Evolutionary conservation across 352 stramenopile genomes (phyloP).

Genomic region (Phytophthora nicotianae): DNA sequence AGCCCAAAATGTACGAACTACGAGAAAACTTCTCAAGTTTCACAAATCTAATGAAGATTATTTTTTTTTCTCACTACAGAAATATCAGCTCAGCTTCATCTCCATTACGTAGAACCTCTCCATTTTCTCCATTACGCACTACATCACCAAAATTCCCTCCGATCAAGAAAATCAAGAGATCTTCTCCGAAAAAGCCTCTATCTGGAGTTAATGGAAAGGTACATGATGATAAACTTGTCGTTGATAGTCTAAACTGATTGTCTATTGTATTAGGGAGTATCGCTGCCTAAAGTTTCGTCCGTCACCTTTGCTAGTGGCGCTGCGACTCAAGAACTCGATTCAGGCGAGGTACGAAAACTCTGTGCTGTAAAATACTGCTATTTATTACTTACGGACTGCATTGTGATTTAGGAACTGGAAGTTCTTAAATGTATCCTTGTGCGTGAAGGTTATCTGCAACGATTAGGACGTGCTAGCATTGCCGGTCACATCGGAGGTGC

Average conservation of each 20-base stretch:
- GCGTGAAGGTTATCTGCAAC: constrained; percentile 87
- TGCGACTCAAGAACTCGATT: constrained; percentile 41
- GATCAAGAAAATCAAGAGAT: constrained; percentile 31
- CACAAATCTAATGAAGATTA: neutral
- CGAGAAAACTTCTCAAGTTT: neutral
- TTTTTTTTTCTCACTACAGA: constrained; percentile 2
- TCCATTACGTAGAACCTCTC: constrained; percentile 11
- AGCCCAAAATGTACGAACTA: constrained; percentile 22
- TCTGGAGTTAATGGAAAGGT: constrained; percentile 24
- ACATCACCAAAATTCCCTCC: constrained; percentile 26
- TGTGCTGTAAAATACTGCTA: neutral
- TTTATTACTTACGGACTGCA: neutral
- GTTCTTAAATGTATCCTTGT: constrained; percentile 91
- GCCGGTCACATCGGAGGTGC: constrained; percentile 48
- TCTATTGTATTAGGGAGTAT: constrained; percentile 6
- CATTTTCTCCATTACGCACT: constrained; percentile 6
- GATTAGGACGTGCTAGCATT: constrained; percentile 56
- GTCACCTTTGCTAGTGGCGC: constrained; percentile 37
- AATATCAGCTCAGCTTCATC: constrained; percentile 5
- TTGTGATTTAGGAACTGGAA: constrained; percentile 72
- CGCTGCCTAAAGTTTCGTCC: constrained; percentile 48
- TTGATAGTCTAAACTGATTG: neutral
- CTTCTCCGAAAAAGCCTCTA: constrained; percentile 19
- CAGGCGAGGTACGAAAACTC: constrained; percentile 46
- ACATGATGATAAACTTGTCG: neutral